Evolutionary conservation across 306 rosid species (phyloP).

Genomic region (Urtica urens): DNA sequence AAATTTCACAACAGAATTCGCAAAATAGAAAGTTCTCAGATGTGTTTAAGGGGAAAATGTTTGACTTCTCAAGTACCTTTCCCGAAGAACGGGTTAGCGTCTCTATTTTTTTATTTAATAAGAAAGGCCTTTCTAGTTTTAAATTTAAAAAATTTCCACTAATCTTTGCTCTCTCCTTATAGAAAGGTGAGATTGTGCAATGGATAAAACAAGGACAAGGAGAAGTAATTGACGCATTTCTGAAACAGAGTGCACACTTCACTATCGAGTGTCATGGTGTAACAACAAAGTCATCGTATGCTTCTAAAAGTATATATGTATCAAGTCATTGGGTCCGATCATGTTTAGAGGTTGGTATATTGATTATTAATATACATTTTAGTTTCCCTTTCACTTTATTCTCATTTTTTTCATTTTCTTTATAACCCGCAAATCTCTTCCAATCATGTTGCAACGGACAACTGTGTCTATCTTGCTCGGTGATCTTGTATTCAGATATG

Average conservation of each 20-base stretch:
- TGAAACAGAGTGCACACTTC: conserved; percentile 41
- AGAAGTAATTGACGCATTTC: conserved; percentile 36
- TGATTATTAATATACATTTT: conserved; percentile 6
- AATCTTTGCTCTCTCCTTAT: conserved; percentile 17
- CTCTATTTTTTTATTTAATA: conserved; percentile 8
- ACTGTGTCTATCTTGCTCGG: no score
- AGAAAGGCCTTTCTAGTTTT: background rate
- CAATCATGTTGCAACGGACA: no score
- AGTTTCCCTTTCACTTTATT: background rate
- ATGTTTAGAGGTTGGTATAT: conserved; percentile 77
- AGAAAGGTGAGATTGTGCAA: conserved; percentile 76
- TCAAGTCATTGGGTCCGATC: conserved; percentile 95
- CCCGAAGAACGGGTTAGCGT: conserved; percentile 70
- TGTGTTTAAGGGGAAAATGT: conserved; percentile 50
- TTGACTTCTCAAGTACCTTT: conserved; percentile 61
- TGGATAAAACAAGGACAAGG: conserved; percentile 93
- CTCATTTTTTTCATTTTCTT: no score
- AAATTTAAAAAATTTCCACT: background rate
- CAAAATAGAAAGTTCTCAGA: conserved; percentile 37
- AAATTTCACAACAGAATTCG: conserved; percentile 28
- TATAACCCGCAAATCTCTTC: no score
- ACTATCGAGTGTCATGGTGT: conserved; percentile 72
- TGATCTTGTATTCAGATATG: no score
- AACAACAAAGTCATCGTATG: conserved; percentile 22
- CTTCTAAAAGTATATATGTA: conserved; percentile 27